Percentiles rank a stretch among this genome's conserved stretches.
Evolutionary conservation across 306 rosid species (phyloP).

Genomic region (Quercus glauca): DNA sequence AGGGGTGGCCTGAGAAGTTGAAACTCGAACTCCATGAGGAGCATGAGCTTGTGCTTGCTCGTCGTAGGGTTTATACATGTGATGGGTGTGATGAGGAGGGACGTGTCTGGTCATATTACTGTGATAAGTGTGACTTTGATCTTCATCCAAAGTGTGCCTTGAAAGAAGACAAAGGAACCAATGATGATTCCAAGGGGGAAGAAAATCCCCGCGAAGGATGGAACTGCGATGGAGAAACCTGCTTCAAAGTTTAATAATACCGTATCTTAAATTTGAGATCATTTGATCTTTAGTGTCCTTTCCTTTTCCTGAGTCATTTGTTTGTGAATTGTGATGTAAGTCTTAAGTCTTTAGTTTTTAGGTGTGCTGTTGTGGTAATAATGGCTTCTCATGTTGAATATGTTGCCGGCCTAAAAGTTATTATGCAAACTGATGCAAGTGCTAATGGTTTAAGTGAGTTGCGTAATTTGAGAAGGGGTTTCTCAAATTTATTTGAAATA

Average conservation of each 20-base stretch:
- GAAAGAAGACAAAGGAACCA: slow-evolving; percentile 28
- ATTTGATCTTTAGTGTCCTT: not conserved
- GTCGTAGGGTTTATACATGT: slow-evolving; percentile 29
- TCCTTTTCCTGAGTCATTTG: not conserved
- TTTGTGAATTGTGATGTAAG: not conserved
- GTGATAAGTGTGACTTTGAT: slow-evolving; percentile 59
- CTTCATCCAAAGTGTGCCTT: slow-evolving; percentile 65
- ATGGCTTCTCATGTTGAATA: not conserved
- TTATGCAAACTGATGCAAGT: no score
- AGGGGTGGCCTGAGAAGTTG: slow-evolving; percentile 70
- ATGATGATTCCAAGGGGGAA: slow-evolving; percentile 29
- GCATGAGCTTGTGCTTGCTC: slow-evolving; percentile 52
- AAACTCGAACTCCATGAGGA: slow-evolving; percentile 31
- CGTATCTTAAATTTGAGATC: not conserved
- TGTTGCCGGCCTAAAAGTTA: not conserved
- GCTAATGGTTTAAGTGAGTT: no score
- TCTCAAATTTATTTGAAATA: no score
- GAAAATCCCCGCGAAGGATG: slow-evolving; percentile 36
- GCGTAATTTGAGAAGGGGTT: no score
- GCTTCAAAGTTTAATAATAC: slow-evolving; percentile 36
- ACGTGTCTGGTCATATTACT: slow-evolving; percentile 50
- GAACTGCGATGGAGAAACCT: slow-evolving; percentile 60
- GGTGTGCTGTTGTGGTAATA: not conserved
- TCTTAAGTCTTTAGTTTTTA: not conserved
- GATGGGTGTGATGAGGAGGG: slow-evolving; percentile 45